Evolutionary conservation across 106 monocot genomes (phyloP).

Genomic region (Platanthera guangdongensis): DNA sequence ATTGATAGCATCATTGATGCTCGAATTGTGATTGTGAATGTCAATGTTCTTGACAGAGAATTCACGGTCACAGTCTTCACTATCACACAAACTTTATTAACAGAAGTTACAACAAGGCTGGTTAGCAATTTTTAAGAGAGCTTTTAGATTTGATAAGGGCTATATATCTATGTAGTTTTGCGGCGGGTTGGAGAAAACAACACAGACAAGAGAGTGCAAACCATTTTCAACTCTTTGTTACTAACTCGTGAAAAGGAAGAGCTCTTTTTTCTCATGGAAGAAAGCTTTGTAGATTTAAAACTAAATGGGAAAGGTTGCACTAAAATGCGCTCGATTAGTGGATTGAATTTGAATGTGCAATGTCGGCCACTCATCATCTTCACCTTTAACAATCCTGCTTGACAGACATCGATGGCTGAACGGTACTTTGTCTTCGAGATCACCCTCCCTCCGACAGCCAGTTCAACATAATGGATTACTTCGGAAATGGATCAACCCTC

Average conservation of each 20-base stretch:
- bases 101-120: neutral
- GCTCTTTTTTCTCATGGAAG: slow-evolving; percentile 15
- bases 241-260: slow-evolving; percentile 15
- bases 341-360: slow-evolving; percentile 26
- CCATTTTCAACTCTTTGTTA: slow-evolving; percentile 20
- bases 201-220: slow-evolving; percentile 1
- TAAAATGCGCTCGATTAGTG: slow-evolving; percentile 36
- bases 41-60: slow-evolving; percentile 14
- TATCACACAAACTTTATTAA: neutral
- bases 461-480: too few relatives aligned
- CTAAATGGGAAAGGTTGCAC: slow-evolving; percentile 19
- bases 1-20: slow-evolving; percentile 28
- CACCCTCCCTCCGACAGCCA: too few relatives aligned
- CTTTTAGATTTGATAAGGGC: neutral
- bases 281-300: slow-evolving; percentile 26
- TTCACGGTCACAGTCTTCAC: slow-evolving; percentile 10
- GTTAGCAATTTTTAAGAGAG: neutral
- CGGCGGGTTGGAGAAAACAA: neutral
- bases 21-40: slow-evolving; percentile 12
- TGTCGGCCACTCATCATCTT: neutral
- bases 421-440: too few relatives aligned
- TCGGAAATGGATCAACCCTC: too few relatives aligned
- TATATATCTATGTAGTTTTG: neutral
- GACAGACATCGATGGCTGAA: neutral
- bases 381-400: neutral